These are phyloP conservation scores for Pyrenophora seminiperda DNA, from an alignment of 2,329 filamentous ascomycete species.

Conservation along the genomic window DNA sequence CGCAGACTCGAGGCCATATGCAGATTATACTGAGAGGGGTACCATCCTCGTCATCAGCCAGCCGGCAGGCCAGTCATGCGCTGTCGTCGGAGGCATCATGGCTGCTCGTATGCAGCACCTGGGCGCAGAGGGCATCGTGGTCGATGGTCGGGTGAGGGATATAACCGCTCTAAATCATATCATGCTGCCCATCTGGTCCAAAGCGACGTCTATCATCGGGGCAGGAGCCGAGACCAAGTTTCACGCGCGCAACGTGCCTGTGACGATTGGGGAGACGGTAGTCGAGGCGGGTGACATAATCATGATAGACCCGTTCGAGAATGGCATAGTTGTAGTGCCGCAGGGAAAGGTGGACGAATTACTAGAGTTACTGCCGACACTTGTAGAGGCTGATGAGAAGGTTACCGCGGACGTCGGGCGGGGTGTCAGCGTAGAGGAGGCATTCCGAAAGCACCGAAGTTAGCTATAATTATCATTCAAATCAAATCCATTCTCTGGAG, in stretches of 20 bases:
- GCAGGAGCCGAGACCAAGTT: slow-evolving; percentile 62
- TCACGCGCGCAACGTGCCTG: slow-evolving; percentile 56
- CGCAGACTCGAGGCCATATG: slow-evolving; percentile 63
- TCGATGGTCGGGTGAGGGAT: slow-evolving; percentile 71
- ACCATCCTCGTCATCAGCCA: slow-evolving; percentile 72
- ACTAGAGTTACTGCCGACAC: slow-evolving; percentile 59
- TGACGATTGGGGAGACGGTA: slow-evolving; percentile 46
- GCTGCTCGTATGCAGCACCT: slow-evolving; percentile 69
- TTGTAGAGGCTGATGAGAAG: slow-evolving; percentile 52
- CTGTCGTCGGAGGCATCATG: slow-evolving; percentile 78
- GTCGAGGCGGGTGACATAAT: slow-evolving; percentile 64
- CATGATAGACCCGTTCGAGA: slow-evolving; percentile 70
- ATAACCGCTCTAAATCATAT: slow-evolving; percentile 63
- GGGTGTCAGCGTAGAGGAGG: slow-evolving; percentile 67
- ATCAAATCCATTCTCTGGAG: neutral
- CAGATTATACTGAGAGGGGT: slow-evolving; percentile 64
- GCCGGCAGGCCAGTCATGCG: slow-evolving; percentile 68
- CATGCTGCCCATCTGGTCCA: slow-evolving; percentile 64
- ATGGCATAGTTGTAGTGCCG: slow-evolving; percentile 71
- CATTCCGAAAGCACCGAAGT: slow-evolving; percentile 63
- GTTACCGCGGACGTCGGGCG: slow-evolving; percentile 63
- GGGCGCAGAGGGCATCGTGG: slow-evolving; percentile 66
- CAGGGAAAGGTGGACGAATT: slow-evolving; percentile 63
- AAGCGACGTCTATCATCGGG: slow-evolving; percentile 63
- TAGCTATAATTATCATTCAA: slow-evolving; percentile 9